phyloP scores from a whole-genome alignment of 129 eudicot genomes.

The Sambucus nigra region DNA sequence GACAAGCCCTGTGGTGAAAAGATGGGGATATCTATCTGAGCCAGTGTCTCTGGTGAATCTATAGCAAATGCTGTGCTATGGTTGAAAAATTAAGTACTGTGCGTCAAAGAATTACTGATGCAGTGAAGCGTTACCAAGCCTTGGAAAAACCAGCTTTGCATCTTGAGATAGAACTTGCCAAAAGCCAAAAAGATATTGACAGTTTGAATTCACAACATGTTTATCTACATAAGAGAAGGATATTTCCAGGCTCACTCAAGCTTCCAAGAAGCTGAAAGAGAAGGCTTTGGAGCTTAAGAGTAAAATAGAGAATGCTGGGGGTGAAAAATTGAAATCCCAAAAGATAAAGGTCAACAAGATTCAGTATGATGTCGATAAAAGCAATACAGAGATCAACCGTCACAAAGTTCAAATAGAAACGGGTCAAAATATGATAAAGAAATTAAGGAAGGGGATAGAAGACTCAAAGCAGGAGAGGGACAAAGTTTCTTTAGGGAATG shows the following conservation, averaged over 20 bases:
- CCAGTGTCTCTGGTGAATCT: conserved; percentile 71
- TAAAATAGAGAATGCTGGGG: conserved; percentile 95
- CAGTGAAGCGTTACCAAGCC: conserved; percentile 42
- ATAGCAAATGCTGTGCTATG: conserved; percentile 46
- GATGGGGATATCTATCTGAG: conserved; percentile 80
- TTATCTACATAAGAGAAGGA: conserved; percentile 75
- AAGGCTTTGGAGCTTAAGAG: conserved; percentile 83
- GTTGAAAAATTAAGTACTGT: conserved; percentile 38
- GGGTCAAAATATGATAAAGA: conserved; percentile 62
- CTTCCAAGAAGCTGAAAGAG: conserved; percentile 64
- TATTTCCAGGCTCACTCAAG: conserved; percentile 52
- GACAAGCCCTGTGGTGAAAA: conserved; percentile 88
- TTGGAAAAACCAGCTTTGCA: conserved; percentile 44
- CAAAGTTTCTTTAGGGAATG: conserved; percentile 43
- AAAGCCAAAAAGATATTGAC: conserved; percentile 80
- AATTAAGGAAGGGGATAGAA: conserved; percentile 63
- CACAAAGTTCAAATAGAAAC: conserved; percentile 91
- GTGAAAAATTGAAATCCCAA: conserved; percentile 71
- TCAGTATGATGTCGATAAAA: conserved; percentile 77
- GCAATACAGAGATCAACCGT: conserved; percentile 75
- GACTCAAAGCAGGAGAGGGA: conserved; percentile 83
- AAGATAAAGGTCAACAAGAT: conserved; percentile 63
- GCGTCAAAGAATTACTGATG: conserved; percentile 42
- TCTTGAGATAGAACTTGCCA: conserved; percentile 70
- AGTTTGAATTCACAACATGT: conserved; percentile 55